phyloP scores from a whole-genome alignment of 345 rosid genomes.

The Hypericum androsaemum region DNA sequence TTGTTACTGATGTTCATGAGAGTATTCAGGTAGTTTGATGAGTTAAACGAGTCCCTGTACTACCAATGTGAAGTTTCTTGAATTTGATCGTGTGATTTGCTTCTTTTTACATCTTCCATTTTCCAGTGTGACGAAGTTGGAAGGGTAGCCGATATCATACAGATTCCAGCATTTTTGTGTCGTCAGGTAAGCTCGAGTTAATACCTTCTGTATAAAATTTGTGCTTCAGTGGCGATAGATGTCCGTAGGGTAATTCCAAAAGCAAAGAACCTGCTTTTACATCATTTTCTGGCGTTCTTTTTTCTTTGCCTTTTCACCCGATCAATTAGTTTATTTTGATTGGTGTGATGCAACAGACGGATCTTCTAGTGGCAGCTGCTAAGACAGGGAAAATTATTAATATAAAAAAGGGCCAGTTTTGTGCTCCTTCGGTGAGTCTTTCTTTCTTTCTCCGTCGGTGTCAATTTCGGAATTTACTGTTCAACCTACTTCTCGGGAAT shows the following conservation, averaged over 20 bases:
- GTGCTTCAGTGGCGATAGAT: conserved; percentile 13
- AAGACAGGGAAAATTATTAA: conserved; percentile 87
- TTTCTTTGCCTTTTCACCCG: conserved; percentile 11
- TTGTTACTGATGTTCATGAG: conserved; percentile 94
- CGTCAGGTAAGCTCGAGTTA: conserved; percentile 55
- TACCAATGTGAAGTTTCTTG: no score
- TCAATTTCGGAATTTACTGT: neutral
- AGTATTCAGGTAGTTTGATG: conserved; percentile 45
- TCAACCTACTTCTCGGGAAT: conserved; percentile 5
- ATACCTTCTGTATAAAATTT: neutral
- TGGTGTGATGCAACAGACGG: conserved; percentile 47
- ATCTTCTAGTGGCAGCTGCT: conserved; percentile 93
- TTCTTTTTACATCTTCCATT: conserved; percentile 4
- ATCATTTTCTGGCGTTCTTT: neutral
- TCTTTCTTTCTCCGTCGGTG: conserved; percentile 9
- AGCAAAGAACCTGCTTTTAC: neutral
- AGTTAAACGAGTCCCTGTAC: neutral
- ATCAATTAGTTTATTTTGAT: neutral
- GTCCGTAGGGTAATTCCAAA: neutral
- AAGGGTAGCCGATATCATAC: conserved; percentile 84
- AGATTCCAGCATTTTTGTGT: conserved; percentile 94
- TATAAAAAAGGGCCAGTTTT: conserved; percentile 93
- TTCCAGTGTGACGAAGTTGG: conserved; percentile 78
- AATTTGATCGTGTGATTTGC: no score
- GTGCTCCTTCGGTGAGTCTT: conserved; percentile 73